A percentile compares a stretch with the other conserved stretches of the same genome.
Evolutionary conservation across 2,329 filamentous ascomycete genomes (phyloP).

Genomic region (Diaporthe australafricana): DNA sequence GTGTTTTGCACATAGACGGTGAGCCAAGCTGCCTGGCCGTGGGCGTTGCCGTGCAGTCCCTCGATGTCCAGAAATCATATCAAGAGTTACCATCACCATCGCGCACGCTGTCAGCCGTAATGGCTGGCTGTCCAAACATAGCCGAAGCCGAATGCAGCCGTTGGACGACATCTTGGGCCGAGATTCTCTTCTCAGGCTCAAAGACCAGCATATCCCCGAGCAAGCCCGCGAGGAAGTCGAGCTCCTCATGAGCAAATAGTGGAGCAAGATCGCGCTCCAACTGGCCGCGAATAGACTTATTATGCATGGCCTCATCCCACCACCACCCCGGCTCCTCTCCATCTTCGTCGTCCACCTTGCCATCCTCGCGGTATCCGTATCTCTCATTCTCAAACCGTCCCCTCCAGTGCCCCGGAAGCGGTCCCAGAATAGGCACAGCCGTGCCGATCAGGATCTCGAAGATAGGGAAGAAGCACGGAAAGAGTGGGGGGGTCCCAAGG

Average conservation of each 20-base stretch:
- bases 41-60: conserved; percentile 8
- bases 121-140: not conserved
- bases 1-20: not conserved
- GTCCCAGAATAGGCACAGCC: conserved; percentile 1
- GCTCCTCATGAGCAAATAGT: not conserved
- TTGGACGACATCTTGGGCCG: not conserved
- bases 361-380: conserved; percentile 3
- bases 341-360: not conserved
- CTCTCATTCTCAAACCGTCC: not conserved
- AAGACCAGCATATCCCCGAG: not conserved
- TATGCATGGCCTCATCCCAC: not conserved
- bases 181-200: conserved; percentile 7
- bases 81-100: not conserved
- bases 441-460: conserved; percentile 11
- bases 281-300: not conserved
- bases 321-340: not conserved
- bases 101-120: not conserved
- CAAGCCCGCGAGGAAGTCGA: not conserved
- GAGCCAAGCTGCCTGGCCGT: conserved; percentile 4
- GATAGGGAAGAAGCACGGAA: not conserved
- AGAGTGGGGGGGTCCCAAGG: not conserved
- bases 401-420: conserved; percentile 2
- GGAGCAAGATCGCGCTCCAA: not conserved
- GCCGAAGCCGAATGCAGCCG: not conserved
- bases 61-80: conserved; percentile 20